Evolutionary conservation across 108 stramenopile species (phyloP).

Genomic region (Poteriospumella lacustris): DNA sequence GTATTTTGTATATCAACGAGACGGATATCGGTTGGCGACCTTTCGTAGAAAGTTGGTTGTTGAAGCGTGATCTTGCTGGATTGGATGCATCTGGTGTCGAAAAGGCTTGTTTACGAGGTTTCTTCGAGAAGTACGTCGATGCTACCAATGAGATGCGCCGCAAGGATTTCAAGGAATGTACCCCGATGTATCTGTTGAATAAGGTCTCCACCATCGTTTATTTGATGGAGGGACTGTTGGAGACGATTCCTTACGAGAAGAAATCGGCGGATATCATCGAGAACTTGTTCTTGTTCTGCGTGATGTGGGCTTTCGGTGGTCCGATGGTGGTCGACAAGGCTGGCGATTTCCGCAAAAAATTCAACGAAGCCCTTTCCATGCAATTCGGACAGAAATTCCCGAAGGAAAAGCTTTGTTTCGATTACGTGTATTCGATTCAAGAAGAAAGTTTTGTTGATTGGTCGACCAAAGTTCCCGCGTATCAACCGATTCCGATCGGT

Average conservation of each 20-base stretch:
- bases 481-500: conserved; percentile 68
- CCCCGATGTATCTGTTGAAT: conserved; percentile 68
- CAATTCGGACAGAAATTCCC: conserved; percentile 64
- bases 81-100: conserved; percentile 44
- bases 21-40: conserved; percentile 79
- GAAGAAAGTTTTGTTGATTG: conserved; percentile 47
- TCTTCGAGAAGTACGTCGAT: conserved; percentile 79
- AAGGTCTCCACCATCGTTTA: conserved; percentile 69
- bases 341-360: conserved; percentile 68
- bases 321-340: conserved; percentile 74
- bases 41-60: conserved; percentile 74
- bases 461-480: conserved; percentile 54
- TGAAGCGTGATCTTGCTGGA: conserved; percentile 48
- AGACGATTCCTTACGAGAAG: conserved; percentile 61
- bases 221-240: conserved; percentile 63
- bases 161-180: conserved; percentile 71
- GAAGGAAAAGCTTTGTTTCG: conserved; percentile 67
- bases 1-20: conserved; percentile 83
- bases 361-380: conserved; percentile 61
- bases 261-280: conserved; percentile 61
- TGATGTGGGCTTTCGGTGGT: conserved; percentile 86
- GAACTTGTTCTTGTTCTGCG: conserved; percentile 65
- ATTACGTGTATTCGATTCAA: conserved; percentile 66
- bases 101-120: conserved; percentile 57
- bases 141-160: conserved; percentile 62